Evolutionary conservation across 352 stramenopile genomes (phyloP), one percentile per base, ranked within the genome.

Genomic region (Globisporangium radiosum): DNA sequence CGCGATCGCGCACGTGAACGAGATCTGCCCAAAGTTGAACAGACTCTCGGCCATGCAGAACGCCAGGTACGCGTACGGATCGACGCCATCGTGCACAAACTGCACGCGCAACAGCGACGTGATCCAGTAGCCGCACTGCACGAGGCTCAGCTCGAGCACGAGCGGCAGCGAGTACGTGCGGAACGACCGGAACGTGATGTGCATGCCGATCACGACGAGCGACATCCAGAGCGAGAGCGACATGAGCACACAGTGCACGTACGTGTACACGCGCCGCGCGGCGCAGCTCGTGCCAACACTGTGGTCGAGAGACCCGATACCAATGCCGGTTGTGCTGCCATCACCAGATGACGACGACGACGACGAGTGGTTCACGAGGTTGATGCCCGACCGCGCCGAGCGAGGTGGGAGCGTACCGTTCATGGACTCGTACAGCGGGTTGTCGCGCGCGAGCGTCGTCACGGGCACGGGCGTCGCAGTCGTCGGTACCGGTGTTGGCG

Each of bases 11-110:
- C 80, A 90, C 61, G 80, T 84, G 65, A 90, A 90, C 37, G 80
- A 88, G 52, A 90, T 90, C 64, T 88, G 77, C 45, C 75, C 80
- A 52, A 88, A 88, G 57, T 87, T 88, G 67, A 90, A 90, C 49
- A 88, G 85, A 51, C 77, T 85, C 68, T 90, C 80, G 56, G 76
- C 73, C 55, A 88, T 81, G 51, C 80, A 88, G 57, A 90, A 86
- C 42, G 77, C 65, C 15, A 88, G 66, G 56, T 81, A 82, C 25
- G 76, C 63, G 58, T 78, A 65, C 58, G 85, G 63, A 19, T 63
- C 71, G 53, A 88, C 67, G 3, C 65, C 36, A 0, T 56, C 56
- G 4, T 70, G 74, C 37, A 79, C 73, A 49, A 88, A 73, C 65
- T 85, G 68, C 37, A 90, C 80, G 37, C 77, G 77, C 5, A 90